A percentile compares a stretch with the other conserved stretches of the same genome.
Conservation (phyloP, 768 basidiomycete genomes). For the Leccinum longicurvipes region DNA sequence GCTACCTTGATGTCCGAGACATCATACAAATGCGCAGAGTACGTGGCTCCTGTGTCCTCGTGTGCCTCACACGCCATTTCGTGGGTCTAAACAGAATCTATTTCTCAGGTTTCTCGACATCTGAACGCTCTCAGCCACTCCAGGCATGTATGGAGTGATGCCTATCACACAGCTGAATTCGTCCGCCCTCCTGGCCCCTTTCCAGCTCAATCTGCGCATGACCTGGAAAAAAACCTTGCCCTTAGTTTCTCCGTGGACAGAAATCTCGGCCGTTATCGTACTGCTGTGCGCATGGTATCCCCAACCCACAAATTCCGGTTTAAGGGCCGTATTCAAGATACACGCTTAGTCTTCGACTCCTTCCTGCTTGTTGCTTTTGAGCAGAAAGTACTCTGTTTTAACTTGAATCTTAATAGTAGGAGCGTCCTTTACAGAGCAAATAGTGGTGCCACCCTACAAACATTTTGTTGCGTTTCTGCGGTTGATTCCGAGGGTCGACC, state of each 20-base stretch:
- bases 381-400: conserved; percentile 13
- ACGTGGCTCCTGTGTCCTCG: not conserved
- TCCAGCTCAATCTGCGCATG: conserved; percentile 8
- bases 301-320: too few relatives aligned
- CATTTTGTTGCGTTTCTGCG: conserved; percentile 8
- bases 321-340: too few relatives aligned
- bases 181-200: conserved; percentile 19
- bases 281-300: too few relatives aligned
- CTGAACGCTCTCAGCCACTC: conserved; percentile 3
- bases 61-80: not conserved
- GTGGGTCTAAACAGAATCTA: not conserved
- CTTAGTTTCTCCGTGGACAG: conserved; percentile 4
- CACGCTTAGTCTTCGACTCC: not conserved
- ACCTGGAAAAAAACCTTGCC: conserved; percentile 13
- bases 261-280: not conserved
- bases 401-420: conserved; percentile 1
- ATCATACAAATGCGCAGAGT: conserved; percentile 18
- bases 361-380: conserved; percentile 14
- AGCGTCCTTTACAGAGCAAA: conserved; percentile 9
- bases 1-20: conserved; percentile 17
- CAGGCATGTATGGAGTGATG: conserved; percentile 15
- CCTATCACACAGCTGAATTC: conserved; percentile 12
- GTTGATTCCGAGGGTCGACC: conserved; percentile 10
- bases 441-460: not conserved
- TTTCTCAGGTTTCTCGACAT: conserved; percentile 10